Evolutionary conservation across 139 green algal species (phyloP), one percentile per base, ranked within the genome.

Genomic region (Dunaliella sp.): DNA sequence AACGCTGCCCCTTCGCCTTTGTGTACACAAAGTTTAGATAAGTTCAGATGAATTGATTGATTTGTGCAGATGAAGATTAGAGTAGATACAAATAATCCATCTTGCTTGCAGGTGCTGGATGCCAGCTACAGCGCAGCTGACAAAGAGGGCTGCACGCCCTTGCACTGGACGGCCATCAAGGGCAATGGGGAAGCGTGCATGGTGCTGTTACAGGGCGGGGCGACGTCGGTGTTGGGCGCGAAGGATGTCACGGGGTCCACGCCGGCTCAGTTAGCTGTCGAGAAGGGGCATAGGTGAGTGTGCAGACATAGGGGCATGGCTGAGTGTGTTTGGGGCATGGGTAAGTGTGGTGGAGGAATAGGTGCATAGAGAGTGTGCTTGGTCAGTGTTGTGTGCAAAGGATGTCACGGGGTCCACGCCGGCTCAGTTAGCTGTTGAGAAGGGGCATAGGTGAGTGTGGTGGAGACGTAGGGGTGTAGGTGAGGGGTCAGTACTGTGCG

Each of bases 91-190:
- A n/a, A n/a, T n/a, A n/a, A n/a, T n/a, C n/a, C n/a, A n/a, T n/a
- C n/a, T n/a, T n/a, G n/a, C n/a, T n/a, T 16, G 16, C 48, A 65
- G 48, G 48, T 65, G 31, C 90, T 98, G 58, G 97, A 96, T 48
- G 88, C 88, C 0, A 85, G 86, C 21, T 91, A 79, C 83, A 90
- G 82, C 1, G 88, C 93, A 33, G 65, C 89, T 1, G 96, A 99
- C 88, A 94, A 94, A 83, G 96, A 99, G 86, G 95, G 95, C 33
- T 99, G 97, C 92, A 99, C 96, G 3, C 90, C 96, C 16, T 87
- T 99, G 88, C 97, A 99, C 90, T 99, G 97, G 97, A 96, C 97
- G 0, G 97, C 97, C 7, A 98, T 99, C 78, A 92, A 93, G 35
- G 97, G 97, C 80, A 96, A 99, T 76, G 91, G 93, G 1, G 97